Base-by-base conservation (phyloP, 306 rosid genomes). In the Ormosia semicastrata region DNA sequence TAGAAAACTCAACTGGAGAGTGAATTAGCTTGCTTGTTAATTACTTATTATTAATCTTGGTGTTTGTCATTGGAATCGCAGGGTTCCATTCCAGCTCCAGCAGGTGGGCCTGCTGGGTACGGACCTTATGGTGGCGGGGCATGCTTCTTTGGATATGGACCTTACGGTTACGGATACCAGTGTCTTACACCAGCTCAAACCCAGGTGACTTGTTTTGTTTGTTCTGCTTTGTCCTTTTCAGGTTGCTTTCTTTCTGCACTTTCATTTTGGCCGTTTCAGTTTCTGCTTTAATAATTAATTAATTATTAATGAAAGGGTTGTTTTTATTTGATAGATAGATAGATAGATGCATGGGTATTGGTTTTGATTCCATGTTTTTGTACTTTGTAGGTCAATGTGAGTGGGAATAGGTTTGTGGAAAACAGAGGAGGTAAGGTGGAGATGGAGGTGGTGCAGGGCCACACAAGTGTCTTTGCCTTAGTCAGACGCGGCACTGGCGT, bases 401-500 rank as follows among this genome's bases (percentile, higher is more conserved):
- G 24, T 24, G 24, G 24, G 44, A 41, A 56, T 37, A 37, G 30
- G 30, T 12, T 14, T n/a, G 4, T 75, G 36, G 36, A 8, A 66
- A 79, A 33, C 40, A 0, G 3, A 2, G 34, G 3, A 2, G 34
- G 8, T 8, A 18, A 13, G 10, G 32, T 4, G 44, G 32, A 36
- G 3, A 36, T 9, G 47, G 8, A 52, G 10, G 8, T 33, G 46
- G 14, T 33, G 14, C 76, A 71, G 14, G 39, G 1, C 13, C 52
- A 53, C 6, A 11, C 7, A 3, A 33, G 2, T 58, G 11, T 6
- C 5, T 6, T 0, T 39, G 73, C 44, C 67, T 7, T 13, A 2
- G 44, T 8, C 2, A n/a, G 44, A 4, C 63, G 10, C 0, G 86
- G 86, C 13, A 83, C 86, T 17, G 86, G 86, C 0, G 86, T 77